Conservation (phyloP, 306 rosid species). For the Castanea sativa region DNA sequence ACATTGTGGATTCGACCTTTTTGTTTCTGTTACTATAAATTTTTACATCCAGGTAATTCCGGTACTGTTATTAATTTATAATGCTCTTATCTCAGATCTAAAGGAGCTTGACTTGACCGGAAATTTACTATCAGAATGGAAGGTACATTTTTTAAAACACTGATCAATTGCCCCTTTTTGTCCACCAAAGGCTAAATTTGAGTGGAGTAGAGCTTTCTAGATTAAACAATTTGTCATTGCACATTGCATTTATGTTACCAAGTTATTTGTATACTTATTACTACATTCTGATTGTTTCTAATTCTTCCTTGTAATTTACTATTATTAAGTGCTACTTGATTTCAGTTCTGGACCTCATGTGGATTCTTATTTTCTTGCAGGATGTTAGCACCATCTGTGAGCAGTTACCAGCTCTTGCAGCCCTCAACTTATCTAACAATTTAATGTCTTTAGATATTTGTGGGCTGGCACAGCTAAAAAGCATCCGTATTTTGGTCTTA, state of each 20-base stretch:
- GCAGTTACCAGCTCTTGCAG: constrained; percentile 59
- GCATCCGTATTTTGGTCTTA: constrained; percentile 65
- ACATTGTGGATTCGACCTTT: background rate
- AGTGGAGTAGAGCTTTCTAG: background rate
- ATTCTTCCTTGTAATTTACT: background rate
- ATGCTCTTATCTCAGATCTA: constrained; percentile 51
- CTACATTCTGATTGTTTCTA: background rate
- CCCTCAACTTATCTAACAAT: constrained; percentile 76
- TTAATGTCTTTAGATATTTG: constrained; percentile 51
- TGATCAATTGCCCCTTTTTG: constrained; percentile 10
- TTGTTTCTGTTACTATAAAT: background rate
- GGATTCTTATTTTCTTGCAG: constrained; percentile 42
- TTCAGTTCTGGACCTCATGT: background rate
- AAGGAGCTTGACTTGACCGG: constrained; percentile 89
- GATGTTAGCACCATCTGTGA: constrained; percentile 76
- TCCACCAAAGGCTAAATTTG: constrained; percentile 13
- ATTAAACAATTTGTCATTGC: background rate
- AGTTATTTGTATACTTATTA: background rate
- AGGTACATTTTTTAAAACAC: constrained; percentile 47
- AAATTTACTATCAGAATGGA: constrained; percentile 86
- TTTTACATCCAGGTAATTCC: background rate
- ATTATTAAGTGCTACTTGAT: background rate
- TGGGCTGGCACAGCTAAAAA: constrained; percentile 50
- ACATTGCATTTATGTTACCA: background rate
- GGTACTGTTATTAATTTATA: background rate